These are phyloP conservation scores for Athelia sp. DNA, from an alignment of 1,284 basidiomycete species.

Conservation along the genomic window DNA sequence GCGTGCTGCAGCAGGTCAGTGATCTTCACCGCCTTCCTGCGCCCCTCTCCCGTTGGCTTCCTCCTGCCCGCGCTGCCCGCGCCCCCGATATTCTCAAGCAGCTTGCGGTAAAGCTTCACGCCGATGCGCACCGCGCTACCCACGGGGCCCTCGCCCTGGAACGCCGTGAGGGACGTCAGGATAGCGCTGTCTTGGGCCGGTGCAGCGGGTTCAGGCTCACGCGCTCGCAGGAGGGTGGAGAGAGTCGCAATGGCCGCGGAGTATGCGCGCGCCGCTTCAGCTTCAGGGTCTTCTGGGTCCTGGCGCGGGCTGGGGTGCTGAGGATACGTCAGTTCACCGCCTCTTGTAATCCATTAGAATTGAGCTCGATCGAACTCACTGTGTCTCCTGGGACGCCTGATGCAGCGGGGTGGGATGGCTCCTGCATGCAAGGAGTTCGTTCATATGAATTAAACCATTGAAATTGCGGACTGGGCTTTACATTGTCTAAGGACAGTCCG, in stretches of 20 bases:
- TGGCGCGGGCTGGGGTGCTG: background rate
- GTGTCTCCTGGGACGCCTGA: background rate
- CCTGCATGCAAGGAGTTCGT: background rate
- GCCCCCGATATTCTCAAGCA: constrained; percentile 19
- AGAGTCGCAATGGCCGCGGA: constrained; percentile 64
- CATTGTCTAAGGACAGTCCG: constrained; percentile 3
- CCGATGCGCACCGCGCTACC: constrained; percentile 61
- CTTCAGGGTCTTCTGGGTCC: constrained; percentile 32
- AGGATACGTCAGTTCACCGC: too few species aligned
- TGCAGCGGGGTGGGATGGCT: background rate
- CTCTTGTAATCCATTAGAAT: constrained; percentile 1
- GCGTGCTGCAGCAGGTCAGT: constrained; percentile 75
- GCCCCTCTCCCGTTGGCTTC: constrained; percentile 61
- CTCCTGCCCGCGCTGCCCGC: constrained; percentile 14
- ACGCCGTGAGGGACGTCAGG: constrained; percentile 50
- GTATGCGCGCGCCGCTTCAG: constrained; percentile 65
- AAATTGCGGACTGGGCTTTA: constrained; percentile 4
- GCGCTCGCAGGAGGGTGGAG: constrained; percentile 49
- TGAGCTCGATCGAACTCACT: constrained; percentile 6
- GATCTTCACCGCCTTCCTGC: constrained; percentile 67
- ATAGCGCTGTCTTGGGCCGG: constrained; percentile 29
- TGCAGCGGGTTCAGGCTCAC: constrained; percentile 49
- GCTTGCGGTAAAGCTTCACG: constrained; percentile 54
- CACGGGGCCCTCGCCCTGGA: constrained; percentile 68
- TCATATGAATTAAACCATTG: background rate